Percentiles rank a stretch among this genome's conserved stretches.
phyloP scores from a whole-genome alignment of 106 monocot genomes.

The Triglochin maritima region DNA sequence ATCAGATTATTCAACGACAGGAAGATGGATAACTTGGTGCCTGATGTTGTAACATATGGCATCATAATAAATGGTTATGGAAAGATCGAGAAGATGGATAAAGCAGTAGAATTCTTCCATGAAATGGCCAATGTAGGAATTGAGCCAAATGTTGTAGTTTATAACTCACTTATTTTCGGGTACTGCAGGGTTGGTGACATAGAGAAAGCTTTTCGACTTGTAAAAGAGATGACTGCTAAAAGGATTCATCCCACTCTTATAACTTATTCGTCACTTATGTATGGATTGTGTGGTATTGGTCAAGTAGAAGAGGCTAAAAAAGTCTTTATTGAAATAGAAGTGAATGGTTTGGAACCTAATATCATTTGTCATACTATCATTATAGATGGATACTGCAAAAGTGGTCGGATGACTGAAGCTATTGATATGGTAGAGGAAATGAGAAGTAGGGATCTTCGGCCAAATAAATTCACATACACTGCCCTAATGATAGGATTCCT shows the following conservation, averaged over 20 bases:
- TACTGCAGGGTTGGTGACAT: slow-evolving; percentile 34
- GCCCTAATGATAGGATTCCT: slow-evolving; percentile 61
- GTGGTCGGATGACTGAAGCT: slow-evolving; percentile 59
- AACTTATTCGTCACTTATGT: slow-evolving; percentile 62
- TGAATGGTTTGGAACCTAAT: slow-evolving; percentile 37
- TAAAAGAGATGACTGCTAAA: slow-evolving; percentile 57
- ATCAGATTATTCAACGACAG: slow-evolving; percentile 33
- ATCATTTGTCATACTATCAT: slow-evolving; percentile 73
- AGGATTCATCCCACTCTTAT: slow-evolving; percentile 43
- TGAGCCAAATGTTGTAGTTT: slow-evolving; percentile 52
- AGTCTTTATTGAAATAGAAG: slow-evolving; percentile 35
- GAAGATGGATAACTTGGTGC: slow-evolving; percentile 28
- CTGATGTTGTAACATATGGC: slow-evolving; percentile 53
- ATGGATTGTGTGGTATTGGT: slow-evolving; percentile 65
- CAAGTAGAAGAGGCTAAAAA: slow-evolving; percentile 52
- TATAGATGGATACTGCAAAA: slow-evolving; percentile 65
- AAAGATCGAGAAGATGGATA: slow-evolving; percentile 47
- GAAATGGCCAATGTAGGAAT: slow-evolving; percentile 46
- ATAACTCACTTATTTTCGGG: slow-evolving; percentile 72
- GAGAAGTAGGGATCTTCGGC: slow-evolving; percentile 32
- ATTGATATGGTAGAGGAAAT: slow-evolving; percentile 42
- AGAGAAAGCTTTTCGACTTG: slow-evolving; percentile 40
- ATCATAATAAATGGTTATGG: slow-evolving; percentile 72
- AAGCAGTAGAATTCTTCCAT: slow-evolving; percentile 41
- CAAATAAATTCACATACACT: slow-evolving; percentile 89